phyloP scores from a whole-genome alignment of 2,329 filamentous ascomycete genomes.

The Orbilia oligospora region DNA sequence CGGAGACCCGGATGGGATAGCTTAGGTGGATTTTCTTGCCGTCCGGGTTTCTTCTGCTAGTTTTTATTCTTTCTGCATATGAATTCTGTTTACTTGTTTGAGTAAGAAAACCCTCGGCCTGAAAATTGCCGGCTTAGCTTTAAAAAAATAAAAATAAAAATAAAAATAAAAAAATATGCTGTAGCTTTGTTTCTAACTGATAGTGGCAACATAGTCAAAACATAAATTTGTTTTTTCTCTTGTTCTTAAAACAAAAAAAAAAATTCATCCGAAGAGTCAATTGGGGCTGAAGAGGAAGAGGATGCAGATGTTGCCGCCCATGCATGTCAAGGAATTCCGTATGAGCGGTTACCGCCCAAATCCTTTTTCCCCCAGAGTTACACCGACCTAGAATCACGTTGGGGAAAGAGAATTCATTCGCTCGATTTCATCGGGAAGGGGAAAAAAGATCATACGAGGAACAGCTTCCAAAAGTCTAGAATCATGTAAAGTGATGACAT shows the following conservation, averaged over 20 bases:
- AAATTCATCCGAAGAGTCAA: slow-evolving; percentile 28
- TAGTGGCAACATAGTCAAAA: slow-evolving; percentile 11
- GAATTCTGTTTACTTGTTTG: not conserved
- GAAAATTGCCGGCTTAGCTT: slow-evolving; percentile 22
- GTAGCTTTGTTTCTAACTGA: slow-evolving; percentile 10
- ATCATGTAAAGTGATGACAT: slow-evolving; percentile 30
- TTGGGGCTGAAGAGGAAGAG: not conserved
- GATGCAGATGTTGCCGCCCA: not conserved
- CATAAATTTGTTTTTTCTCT: slow-evolving; percentile 1
- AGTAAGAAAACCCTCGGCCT: slow-evolving; percentile 18
- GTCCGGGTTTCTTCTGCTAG: not conserved
- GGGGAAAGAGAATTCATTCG: not conserved
- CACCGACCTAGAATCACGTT: not conserved
- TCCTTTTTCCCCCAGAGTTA: slow-evolving; percentile 2
- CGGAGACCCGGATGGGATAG: not conserved
- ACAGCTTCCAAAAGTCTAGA: slow-evolving; percentile 1
- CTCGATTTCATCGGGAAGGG: not conserved
- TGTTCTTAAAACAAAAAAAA: not conserved
- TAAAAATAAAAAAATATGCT: no score
- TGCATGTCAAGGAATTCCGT: not conserved
- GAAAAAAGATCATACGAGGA: slow-evolving; percentile 14
- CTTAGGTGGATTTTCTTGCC: not conserved
- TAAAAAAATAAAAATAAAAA: not conserved
- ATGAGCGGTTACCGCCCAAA: not conserved
- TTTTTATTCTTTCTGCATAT: slow-evolving; percentile 4